These are phyloP conservation scores for Erodium maritimum DNA, from an alignment of 345 rosid genomes.

Conservation along the genomic window DNA sequence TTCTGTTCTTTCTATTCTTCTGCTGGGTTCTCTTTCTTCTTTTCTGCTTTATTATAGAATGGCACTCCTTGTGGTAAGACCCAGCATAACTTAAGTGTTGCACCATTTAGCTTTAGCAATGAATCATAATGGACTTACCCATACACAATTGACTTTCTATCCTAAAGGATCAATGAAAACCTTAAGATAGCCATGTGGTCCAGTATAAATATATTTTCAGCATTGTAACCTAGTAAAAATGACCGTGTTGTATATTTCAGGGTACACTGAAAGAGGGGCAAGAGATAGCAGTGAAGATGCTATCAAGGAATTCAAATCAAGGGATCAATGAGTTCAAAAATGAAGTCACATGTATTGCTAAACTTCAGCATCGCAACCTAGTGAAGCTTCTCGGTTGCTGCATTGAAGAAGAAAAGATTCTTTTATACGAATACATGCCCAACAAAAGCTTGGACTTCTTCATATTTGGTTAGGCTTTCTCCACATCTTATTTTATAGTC, in stretches of 20 bases:
- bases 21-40: too few species aligned
- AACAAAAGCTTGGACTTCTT: slow-evolving; percentile 23
- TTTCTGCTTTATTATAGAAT: too few species aligned
- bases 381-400: slow-evolving; percentile 27
- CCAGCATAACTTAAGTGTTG: too few species aligned
- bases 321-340: slow-evolving; percentile 28
- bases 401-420: slow-evolving; percentile 23
- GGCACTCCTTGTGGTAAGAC: too few species aligned
- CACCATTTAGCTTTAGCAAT: too few species aligned
- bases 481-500: not conserved
- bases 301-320: slow-evolving; percentile 19
- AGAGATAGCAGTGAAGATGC: slow-evolving; percentile 27
- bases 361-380: slow-evolving; percentile 28
- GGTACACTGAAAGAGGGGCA: slow-evolving; percentile 16
- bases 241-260: slow-evolving; percentile 5
- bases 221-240: not conserved
- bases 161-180: too few species aligned
- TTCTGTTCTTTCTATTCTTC: too few species aligned
- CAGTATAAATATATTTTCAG: too few species aligned
- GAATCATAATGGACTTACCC: too few species aligned
- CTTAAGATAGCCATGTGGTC: too few species aligned
- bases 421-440: slow-evolving; percentile 27
- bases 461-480: slow-evolving; percentile 17
- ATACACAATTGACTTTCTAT: too few species aligned
- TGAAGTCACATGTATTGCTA: slow-evolving; percentile 25